Evolutionary conservation across 305 asterid species (phyloP), one percentile per base, ranked within the genome.

Genomic region (Solanum hybrid): DNA sequence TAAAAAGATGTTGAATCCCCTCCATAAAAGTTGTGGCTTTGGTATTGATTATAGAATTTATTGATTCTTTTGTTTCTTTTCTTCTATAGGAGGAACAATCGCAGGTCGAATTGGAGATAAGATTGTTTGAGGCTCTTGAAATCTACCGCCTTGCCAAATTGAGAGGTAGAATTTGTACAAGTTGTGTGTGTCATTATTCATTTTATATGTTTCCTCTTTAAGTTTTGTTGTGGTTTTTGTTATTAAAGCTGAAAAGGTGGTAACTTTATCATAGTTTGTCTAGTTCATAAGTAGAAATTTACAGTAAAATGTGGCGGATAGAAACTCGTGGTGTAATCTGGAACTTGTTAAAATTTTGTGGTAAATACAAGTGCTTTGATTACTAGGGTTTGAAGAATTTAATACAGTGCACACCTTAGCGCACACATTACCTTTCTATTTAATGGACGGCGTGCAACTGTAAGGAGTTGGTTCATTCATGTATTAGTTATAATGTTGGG

Each of bases 81-180:
- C n/a, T 85, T 79, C 6, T 34, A 64, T 89, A 97, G 99, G 99
- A 95, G 89, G 69, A 56, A 56, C 91, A 95, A 86, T 91, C 96
- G 31, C 96, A 97, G 92, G 98, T 96, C 90, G 99, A 96, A 92
- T 91, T 97, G 93, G 99, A 97, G 90, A 95, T 97, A 78, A 93
- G 91, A 87, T 90, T 97, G 76, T 94, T 96, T 40, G 96, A 96
- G 94, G 97, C 98, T 86, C 96, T 97, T 10, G 98, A 95, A 93
- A 94, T 94, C 89, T 97, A 97, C 81, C 99, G 98, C 89, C 99
- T 95, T n/a, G 92, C 96, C 90, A 95, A 96, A 95, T 90, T 97
- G 73, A 94, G 90, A 95, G 98, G 99, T 89, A 91, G 37, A 12
- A 37, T 34, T 34, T 34, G 6, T 34, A 34, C 6, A 34, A 34